These are phyloP conservation scores for Clitocybe nebularis DNA, from an alignment of 1,284 basidiomycete species.

Conservation along the genomic window DNA sequence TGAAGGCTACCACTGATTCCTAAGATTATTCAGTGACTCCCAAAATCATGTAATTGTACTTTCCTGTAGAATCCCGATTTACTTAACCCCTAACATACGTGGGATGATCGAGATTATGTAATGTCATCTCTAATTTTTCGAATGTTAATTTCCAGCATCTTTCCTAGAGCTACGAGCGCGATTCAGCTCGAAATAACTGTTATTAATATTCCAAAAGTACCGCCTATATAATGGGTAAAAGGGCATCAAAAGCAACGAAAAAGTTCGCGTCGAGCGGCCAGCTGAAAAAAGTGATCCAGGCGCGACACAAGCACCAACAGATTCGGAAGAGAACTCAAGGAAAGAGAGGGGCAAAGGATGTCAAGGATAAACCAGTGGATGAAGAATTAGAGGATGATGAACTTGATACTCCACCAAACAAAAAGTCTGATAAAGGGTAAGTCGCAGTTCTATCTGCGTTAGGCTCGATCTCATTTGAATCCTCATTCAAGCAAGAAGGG, in stretches of 20 bases:
- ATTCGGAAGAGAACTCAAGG: constrained; percentile 67
- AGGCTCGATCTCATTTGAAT: constrained; percentile 5
- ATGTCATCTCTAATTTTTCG: constrained; percentile 11
- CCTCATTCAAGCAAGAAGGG: constrained; percentile 39
- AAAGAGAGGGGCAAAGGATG: constrained; percentile 45
- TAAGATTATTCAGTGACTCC: too few relatives aligned
- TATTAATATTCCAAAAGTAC: too few relatives aligned
- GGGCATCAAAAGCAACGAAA: constrained; percentile 71
- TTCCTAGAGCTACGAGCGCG: too few relatives aligned
- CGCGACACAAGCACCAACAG: constrained; percentile 74
- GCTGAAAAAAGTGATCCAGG: constrained; percentile 81
- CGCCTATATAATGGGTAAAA: constrained; percentile 31
- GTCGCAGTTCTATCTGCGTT: constrained; percentile 12
- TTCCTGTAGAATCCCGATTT: not conserved
- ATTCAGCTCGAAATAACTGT: too few relatives aligned
- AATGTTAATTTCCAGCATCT: too few relatives aligned
- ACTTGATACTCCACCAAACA: constrained; percentile 25
- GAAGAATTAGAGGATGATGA: constrained; percentile 37
- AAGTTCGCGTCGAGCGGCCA: constrained; percentile 88
- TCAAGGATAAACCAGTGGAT: constrained; percentile 38
- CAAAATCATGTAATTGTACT: not conserved
- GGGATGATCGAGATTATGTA: constrained; percentile 13
- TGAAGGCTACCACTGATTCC: constrained; percentile 4
- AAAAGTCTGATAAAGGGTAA: constrained; percentile 34
- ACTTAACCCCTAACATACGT: not conserved